Conservation (phyloP, 2,329 filamentous ascomycete genomes). For the Cladophialophora exuberans region DNA sequence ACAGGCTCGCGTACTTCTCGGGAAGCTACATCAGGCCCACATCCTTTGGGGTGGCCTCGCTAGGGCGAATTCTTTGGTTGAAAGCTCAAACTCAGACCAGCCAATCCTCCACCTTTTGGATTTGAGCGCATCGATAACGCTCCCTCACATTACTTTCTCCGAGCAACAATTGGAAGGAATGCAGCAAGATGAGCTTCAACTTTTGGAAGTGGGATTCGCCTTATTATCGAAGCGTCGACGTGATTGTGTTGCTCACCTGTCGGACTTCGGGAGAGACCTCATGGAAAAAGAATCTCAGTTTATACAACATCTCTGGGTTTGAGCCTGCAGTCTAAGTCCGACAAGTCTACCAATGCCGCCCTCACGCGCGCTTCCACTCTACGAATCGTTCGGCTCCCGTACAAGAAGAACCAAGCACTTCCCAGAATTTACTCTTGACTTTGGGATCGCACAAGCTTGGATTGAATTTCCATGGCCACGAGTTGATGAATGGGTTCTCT, state of each 20-base stretch:
- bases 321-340: too few species aligned
- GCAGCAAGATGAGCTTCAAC: conserved; percentile 2
- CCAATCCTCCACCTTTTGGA: conserved; percentile 17
- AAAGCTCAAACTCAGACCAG: not conserved
- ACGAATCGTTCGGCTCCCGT: too few species aligned
- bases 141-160: conserved; percentile 13
- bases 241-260: conserved; percentile 7
- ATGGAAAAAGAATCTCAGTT: conserved; percentile 4
- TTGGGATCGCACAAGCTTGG: too few species aligned
- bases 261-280: not conserved
- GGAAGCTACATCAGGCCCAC: not conserved
- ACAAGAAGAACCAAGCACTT: too few species aligned
- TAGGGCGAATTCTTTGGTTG: conserved; percentile 7
- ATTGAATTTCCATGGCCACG: too few species aligned
- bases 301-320: conserved; percentile 18
- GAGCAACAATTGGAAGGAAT: conserved; percentile 4
- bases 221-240: conserved; percentile 5
- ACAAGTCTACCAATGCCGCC: too few species aligned
- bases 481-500: too few species aligned
- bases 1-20: conserved; percentile 2
- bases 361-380: too few species aligned
- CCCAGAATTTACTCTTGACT: too few species aligned
- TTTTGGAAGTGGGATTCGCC: conserved; percentile 8
- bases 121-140: conserved; percentile 13
- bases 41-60: conserved; percentile 1